Percentiles rank a stretch among this genome's conserved stretches.
Conservation (phyloP, 2,329 filamentous ascomycete species). For the Phoma sp. region DNA sequence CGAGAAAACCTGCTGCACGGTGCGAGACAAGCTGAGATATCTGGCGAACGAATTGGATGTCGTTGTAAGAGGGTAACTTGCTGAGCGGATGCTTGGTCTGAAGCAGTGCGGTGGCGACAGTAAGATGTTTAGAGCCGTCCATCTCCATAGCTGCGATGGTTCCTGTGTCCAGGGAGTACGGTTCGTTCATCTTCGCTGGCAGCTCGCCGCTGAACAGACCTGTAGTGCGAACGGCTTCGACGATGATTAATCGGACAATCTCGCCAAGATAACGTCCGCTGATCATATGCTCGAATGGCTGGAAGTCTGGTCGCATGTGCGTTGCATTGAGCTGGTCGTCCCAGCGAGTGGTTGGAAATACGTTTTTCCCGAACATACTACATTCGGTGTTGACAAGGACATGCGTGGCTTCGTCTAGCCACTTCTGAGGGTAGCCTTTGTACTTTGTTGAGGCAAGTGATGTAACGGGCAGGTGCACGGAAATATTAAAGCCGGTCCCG, state of each 20-base stretch:
- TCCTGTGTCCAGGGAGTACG: slow-evolving; percentile 66
- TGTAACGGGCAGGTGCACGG: slow-evolving; percentile 65
- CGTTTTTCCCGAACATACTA: slow-evolving; percentile 68
- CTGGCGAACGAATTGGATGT: slow-evolving; percentile 62
- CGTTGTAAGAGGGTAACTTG: slow-evolving; percentile 53
- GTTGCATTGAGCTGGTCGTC: slow-evolving; percentile 65
- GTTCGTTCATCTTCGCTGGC: slow-evolving; percentile 61
- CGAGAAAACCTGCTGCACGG: slow-evolving; percentile 67
- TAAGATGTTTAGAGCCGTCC: slow-evolving; percentile 50
- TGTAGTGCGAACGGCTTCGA: slow-evolving; percentile 64
- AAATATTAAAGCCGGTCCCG: slow-evolving; percentile 69
- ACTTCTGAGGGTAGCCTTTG: slow-evolving; percentile 59
- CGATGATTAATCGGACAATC: slow-evolving; percentile 65
- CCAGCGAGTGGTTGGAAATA: slow-evolving; percentile 66
- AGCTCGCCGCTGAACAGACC: slow-evolving; percentile 64
- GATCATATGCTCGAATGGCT: slow-evolving; percentile 69
- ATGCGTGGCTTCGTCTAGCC: slow-evolving; percentile 63
- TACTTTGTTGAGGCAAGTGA: slow-evolving; percentile 63
- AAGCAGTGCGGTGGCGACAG: slow-evolving; percentile 54
- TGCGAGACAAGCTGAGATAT: slow-evolving; percentile 61
- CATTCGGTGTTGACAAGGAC: slow-evolving; percentile 71
- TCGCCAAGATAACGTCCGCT: slow-evolving; percentile 70
- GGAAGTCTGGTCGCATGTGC: slow-evolving; percentile 66
- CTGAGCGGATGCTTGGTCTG: slow-evolving; percentile 59
- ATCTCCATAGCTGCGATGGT: slow-evolving; percentile 64